Evolutionary conservation across 495 filamentous ascomycete genomes (phyloP).

Genomic region (Talaromyces wortmannii): DNA sequence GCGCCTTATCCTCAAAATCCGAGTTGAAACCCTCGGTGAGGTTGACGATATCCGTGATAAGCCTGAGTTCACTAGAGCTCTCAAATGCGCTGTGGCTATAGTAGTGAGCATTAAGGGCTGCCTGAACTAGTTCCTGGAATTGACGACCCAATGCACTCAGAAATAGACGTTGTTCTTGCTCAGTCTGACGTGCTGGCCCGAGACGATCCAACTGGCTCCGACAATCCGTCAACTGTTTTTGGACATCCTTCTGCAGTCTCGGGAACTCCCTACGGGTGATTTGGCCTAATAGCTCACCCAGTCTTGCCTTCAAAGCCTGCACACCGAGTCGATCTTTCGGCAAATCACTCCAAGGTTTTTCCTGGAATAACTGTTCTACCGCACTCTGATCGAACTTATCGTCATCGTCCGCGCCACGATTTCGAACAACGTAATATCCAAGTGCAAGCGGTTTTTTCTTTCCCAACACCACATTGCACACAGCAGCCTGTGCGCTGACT

Average conservation of each 20-base stretch:
- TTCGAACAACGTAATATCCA: conserved; percentile 52
- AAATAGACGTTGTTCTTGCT: conserved; percentile 33
- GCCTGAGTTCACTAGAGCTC: conserved; percentile 14
- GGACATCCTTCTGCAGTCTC: conserved; percentile 35
- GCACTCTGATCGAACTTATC: conserved; percentile 16
- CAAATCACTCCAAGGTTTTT: conserved; percentile 36
- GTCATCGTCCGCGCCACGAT: too few relatives aligned
- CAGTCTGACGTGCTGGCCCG: conserved; percentile 34
- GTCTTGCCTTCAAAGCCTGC: conserved; percentile 27
- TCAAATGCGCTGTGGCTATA: conserved; percentile 30
- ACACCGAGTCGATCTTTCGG: conserved; percentile 42
- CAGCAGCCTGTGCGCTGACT: conserved; percentile 27
- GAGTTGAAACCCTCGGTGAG: conserved; percentile 34
- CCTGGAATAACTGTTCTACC: not conserved
- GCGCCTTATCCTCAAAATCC: conserved; percentile 27
- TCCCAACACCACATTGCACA: conserved; percentile 40
- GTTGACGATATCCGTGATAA: conserved; percentile 39
- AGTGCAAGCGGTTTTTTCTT: conserved; percentile 33
- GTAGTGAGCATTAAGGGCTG: conserved; percentile 38
- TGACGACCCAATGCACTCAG: conserved; percentile 31
- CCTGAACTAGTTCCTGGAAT: conserved; percentile 33
- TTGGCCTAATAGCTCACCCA: conserved; percentile 34
- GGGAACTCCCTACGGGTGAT: conserved; percentile 45
- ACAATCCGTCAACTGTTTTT: conserved; percentile 22
- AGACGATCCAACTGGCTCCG: conserved; percentile 27